Evolutionary conservation across 495 filamentous ascomycete genomes (phyloP).

Genomic region (Amphirosellinia nigrospora): DNA sequence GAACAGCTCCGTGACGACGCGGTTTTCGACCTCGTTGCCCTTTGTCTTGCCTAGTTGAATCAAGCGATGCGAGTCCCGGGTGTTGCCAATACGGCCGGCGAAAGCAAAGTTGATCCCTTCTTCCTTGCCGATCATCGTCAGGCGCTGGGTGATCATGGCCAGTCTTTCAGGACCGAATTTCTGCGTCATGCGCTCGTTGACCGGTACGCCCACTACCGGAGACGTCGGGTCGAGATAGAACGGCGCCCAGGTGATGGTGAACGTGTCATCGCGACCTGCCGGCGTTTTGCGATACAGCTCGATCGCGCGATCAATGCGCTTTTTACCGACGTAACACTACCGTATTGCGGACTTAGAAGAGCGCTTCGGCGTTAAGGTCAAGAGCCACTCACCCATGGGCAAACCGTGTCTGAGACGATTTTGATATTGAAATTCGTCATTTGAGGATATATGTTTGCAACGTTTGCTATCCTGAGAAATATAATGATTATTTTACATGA

Average conservation of each 20-base stretch:
- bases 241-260: slow-evolving; percentile 71
- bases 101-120: slow-evolving; percentile 75
- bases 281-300: slow-evolving; percentile 61
- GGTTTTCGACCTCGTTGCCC: slow-evolving; percentile 60
- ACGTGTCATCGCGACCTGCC: slow-evolving; percentile 62
- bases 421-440: slow-evolving; percentile 82
- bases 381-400: slow-evolving; percentile 63
- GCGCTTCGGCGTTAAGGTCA: slow-evolving; percentile 10
- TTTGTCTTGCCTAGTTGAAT: slow-evolving; percentile 69
- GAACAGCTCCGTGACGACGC: slow-evolving; percentile 74
- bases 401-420: slow-evolving; percentile 75
- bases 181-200: slow-evolving; percentile 34
- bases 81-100: slow-evolving; percentile 71
- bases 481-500: not conserved
- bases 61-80: slow-evolving; percentile 75
- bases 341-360: slow-evolving; percentile 8
- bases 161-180: slow-evolving; percentile 58
- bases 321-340: slow-evolving; percentile 79
- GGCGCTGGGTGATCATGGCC: slow-evolving; percentile 58
- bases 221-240: slow-evolving; percentile 76
- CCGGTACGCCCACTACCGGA: slow-evolving; percentile 44
- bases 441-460: slow-evolving; percentile 31
- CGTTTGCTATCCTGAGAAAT: not conserved
- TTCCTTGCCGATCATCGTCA: slow-evolving; percentile 58
- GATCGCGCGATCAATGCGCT: slow-evolving; percentile 71